Evolutionary conservation across 495 filamentous ascomycete genomes (phyloP).

Genomic region (Tuber borchii): DNA sequence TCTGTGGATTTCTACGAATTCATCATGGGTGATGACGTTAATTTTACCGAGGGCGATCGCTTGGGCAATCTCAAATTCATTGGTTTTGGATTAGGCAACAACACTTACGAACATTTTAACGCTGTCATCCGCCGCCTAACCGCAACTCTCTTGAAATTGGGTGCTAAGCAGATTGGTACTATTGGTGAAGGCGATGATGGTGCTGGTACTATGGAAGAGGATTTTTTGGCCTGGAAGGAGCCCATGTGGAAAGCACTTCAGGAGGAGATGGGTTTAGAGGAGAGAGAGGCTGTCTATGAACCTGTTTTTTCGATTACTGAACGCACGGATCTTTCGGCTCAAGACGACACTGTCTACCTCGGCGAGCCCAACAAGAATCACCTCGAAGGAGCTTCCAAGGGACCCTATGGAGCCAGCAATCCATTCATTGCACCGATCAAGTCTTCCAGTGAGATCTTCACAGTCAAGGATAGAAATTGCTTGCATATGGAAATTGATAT

Average conservation of each 20-base stretch:
- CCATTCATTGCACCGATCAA: constrained; percentile 92
- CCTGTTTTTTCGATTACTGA: constrained; percentile 80
- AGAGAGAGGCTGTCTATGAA: constrained; percentile 94
- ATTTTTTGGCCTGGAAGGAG: constrained; percentile 98
- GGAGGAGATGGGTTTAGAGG: constrained; percentile 77
- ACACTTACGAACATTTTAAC: constrained; percentile 99
- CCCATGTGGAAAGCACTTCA: constrained; percentile 90
- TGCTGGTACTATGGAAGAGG: constrained; percentile 98
- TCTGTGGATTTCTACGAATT: constrained; percentile 99
- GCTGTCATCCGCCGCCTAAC: constrained; percentile 92
- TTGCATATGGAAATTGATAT: constrained; percentile 95
- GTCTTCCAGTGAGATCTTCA: constrained; percentile 85
- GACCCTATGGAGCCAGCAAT: constrained; percentile 94
- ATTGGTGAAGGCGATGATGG: constrained; percentile 97
- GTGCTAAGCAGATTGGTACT: constrained; percentile 72
- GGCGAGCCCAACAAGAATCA: constrained; percentile 96
- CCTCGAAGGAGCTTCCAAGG: constrained; percentile 74
- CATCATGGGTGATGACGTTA: constrained; percentile 68
- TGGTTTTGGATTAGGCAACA: constrained; percentile 92
- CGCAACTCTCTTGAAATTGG: constrained; percentile 68
- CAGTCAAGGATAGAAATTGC: constrained; percentile 86
- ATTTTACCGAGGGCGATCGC: constrained; percentile 62
- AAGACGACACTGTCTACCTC: constrained; percentile 83
- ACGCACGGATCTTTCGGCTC: constrained; percentile 62
- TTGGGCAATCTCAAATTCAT: constrained; percentile 85